Conservation (phyloP, 1,139 yeast species). For the Schizosaccharomyces versatilis region DNA sequence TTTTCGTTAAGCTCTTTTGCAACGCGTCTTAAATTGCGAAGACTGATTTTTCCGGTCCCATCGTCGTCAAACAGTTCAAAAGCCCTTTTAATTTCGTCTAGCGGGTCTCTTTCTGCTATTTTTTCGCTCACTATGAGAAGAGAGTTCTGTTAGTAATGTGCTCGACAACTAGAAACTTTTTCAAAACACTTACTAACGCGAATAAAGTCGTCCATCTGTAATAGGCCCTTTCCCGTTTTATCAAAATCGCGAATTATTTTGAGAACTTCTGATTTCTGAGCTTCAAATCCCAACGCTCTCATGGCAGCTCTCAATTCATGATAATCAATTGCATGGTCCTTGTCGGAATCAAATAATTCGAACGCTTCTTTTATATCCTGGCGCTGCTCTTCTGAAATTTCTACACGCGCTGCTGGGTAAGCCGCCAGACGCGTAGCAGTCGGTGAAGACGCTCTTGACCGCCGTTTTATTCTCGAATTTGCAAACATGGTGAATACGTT, state of each 20-base stretch:
- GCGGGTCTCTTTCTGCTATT: constrained; percentile 68
- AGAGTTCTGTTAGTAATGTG: neutral
- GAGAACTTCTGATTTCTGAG: constrained; percentile 56
- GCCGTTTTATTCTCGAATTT: neutral
- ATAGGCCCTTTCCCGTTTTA: constrained; percentile 46
- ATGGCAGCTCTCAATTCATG: constrained; percentile 85
- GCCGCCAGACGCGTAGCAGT: neutral
- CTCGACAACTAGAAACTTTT: neutral
- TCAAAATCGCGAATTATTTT: constrained; percentile 67
- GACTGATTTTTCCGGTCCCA: constrained; percentile 60
- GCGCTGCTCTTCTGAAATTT: constrained; percentile 1
- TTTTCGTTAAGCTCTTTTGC: constrained; percentile 88
- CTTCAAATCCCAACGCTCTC: constrained; percentile 81
- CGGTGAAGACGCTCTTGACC: constrained; percentile 1
- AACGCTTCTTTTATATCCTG: constrained; percentile 79
- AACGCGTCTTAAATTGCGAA: constrained; percentile 66
- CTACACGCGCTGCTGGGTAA: neutral
- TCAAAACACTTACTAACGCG: constrained; percentile 32
- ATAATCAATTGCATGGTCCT: constrained; percentile 72
- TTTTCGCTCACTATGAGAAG: constrained; percentile 36
- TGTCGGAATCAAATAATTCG: constrained; percentile 74
- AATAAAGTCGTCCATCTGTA: constrained; percentile 64
- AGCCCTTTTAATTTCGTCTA: constrained; percentile 80
- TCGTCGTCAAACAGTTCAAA: constrained; percentile 81
- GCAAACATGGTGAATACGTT: neutral